Evolutionary conservation across 208 protist species (phyloP).

Genomic region (Crithidia expoeki): DNA sequence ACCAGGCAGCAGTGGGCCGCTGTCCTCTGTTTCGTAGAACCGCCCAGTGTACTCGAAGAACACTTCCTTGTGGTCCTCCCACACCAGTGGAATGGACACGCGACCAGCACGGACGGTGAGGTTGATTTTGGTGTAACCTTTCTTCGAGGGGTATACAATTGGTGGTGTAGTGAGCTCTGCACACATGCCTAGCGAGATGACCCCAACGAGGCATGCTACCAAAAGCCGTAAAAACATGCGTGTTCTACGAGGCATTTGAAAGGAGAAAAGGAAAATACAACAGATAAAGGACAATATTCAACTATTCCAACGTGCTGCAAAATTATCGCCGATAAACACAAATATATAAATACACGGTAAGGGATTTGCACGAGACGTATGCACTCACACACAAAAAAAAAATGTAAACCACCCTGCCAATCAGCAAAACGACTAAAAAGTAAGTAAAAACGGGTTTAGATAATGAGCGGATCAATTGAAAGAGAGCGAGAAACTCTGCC

Average conservation of each 20-base stretch:
- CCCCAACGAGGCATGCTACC: conserved; percentile 12
- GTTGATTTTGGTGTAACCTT: conserved; percentile 54
- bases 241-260: background rate
- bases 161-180: conserved; percentile 25
- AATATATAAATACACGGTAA: no score
- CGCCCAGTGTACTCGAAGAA: conserved; percentile 77
- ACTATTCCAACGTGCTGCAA: no score
- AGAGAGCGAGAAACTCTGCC: no score
- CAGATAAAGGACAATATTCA: background rate
- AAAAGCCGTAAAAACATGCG: background rate
- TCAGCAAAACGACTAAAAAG: no score
- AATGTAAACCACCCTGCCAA: no score
- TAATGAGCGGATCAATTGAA: no score
- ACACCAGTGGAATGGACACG: conserved; percentile 55
- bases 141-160: conserved; percentile 39
- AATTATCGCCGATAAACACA: no score
- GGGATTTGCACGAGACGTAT: no score
- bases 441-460: no score
- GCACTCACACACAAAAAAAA: no score
- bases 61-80: conserved; percentile 30
- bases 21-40: conserved; percentile 52
- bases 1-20: conserved; percentile 59
- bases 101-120: conserved; percentile 42
- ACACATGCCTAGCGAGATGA: background rate
- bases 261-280: background rate